phyloP scores from a whole-genome alignment of 1,284 basidiomycete species.

The Cryptococcus hybrid region DNA sequence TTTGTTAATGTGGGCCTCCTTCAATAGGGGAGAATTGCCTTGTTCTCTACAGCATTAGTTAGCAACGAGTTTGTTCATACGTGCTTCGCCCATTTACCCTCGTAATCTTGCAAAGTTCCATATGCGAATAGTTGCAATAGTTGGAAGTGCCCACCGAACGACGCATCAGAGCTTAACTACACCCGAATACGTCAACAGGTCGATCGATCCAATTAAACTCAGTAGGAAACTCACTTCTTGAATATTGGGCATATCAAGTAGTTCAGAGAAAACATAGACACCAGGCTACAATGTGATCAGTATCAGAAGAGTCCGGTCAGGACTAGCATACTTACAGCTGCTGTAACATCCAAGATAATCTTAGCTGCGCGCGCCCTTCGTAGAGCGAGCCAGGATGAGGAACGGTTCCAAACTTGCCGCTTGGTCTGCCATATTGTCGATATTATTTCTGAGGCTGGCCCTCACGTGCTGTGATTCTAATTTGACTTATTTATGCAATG shows the following conservation, averaged over 20 bases:
- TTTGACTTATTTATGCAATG: too few relatives aligned
- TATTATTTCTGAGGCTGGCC: neutral
- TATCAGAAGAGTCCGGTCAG: neutral
- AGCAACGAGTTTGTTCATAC: neutral
- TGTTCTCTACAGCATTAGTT: slow-evolving; percentile 56
- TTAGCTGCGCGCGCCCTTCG: slow-evolving; percentile 88
- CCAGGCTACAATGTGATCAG: slow-evolving; percentile 56
- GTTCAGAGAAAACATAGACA: slow-evolving; percentile 84
- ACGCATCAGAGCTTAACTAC: slow-evolving; percentile 65
- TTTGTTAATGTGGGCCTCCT: slow-evolving; percentile 71
- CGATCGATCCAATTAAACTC: neutral
- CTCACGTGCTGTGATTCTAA: too few relatives aligned
- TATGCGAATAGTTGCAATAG: slow-evolving; percentile 86
- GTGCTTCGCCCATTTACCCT: slow-evolving; percentile 43
- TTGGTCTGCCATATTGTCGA: slow-evolving; percentile 25
- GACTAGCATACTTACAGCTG: slow-evolving; percentile 54
- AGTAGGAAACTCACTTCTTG: slow-evolving; percentile 62
- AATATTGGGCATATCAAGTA: slow-evolving; percentile 76
- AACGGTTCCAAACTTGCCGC: slow-evolving; percentile 67
- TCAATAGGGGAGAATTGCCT: slow-evolving; percentile 63
- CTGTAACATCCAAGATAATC: slow-evolving; percentile 77
- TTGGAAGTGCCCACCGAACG: slow-evolving; percentile 59
- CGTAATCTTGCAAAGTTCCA: slow-evolving; percentile 77
- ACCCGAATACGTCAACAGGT: slow-evolving; percentile 1
- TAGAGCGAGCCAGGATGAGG: slow-evolving; percentile 81